These are phyloP conservation scores for Fusarium odoratissimum DNA, from an alignment of 2,329 filamentous ascomycete species.

Conservation along the genomic window DNA sequence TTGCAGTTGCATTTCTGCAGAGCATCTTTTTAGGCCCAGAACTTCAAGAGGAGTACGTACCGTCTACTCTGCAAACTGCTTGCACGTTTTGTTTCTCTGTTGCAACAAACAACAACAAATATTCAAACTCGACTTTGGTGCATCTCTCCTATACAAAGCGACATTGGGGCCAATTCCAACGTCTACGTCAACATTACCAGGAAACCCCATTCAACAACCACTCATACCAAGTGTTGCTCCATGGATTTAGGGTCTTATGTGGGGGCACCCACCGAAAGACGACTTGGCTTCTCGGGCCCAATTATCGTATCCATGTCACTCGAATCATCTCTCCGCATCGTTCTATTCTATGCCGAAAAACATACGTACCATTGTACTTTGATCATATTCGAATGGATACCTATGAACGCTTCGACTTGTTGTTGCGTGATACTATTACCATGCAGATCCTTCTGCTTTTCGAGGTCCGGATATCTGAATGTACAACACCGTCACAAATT, in stretches of 20 bases:
- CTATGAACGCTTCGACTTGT: neutral
- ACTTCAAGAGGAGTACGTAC: neutral
- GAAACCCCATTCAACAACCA: slow-evolving; percentile 4
- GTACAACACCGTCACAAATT: neutral
- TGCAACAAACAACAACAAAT: neutral
- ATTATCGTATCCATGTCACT: slow-evolving; percentile 20
- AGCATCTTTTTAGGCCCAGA: slow-evolving; percentile 22
- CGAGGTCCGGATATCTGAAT: neutral
- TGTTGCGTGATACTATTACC: neutral
- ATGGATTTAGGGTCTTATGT: slow-evolving; percentile 26
- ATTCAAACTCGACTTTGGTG: neutral
- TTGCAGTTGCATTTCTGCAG: slow-evolving; percentile 16
- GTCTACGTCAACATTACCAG: slow-evolving; percentile 15
- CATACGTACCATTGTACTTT: slow-evolving; percentile 8
- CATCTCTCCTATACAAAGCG: neutral
- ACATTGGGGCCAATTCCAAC: neutral
- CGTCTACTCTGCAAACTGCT: neutral
- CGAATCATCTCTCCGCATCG: slow-evolving; percentile 26
- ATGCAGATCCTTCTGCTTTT: neutral
- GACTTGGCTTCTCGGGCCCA: slow-evolving; percentile 14
- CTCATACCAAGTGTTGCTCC: slow-evolving; percentile 10
- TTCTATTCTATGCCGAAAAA: slow-evolving; percentile 16
- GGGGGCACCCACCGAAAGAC: slow-evolving; percentile 25
- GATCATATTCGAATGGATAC: neutral
- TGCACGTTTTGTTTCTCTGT: neutral